phyloP scores from a whole-genome alignment of 176 grass and related monocot species.

The Carex kokanica region DNA sequence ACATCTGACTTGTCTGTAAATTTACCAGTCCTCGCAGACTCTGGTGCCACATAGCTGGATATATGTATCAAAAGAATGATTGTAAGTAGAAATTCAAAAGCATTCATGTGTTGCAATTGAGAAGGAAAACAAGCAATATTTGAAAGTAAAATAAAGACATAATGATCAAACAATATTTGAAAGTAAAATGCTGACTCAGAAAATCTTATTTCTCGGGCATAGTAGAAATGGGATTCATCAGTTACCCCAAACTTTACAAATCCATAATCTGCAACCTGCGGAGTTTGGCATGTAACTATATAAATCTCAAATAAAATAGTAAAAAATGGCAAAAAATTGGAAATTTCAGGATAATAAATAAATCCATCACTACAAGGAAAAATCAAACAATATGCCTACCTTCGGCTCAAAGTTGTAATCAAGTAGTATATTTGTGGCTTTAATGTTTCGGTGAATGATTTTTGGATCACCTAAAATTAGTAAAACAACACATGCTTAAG shows the following conservation, averaged over 20 bases:
- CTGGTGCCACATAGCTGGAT: slow-evolving; percentile 73
- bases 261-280: slow-evolving; percentile 81
- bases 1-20: slow-evolving; percentile 72
- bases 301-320: not conserved
- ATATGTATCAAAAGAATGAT: not conserved
- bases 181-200: slow-evolving; percentile 47
- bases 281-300: not conserved
- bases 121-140: not conserved
- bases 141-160: not conserved
- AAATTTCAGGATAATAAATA: not conserved
- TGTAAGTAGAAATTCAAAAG: not conserved
- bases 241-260: slow-evolving; percentile 53
- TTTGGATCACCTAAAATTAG: slow-evolving; percentile 56
- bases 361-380: not conserved
- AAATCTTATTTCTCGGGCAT: slow-evolving; percentile 58
- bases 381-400: slow-evolving; percentile 29
- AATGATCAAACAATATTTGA: not conserved
- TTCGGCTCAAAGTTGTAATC: slow-evolving; percentile 79
- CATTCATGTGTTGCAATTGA: not conserved
- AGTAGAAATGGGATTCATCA: slow-evolving; percentile 37
- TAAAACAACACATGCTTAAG: not conserved
- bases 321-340: not conserved
- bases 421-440: slow-evolving; percentile 75
- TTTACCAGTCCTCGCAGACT: slow-evolving; percentile 62
- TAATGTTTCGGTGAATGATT: slow-evolving; percentile 91